Conservation (phyloP, 768 basidiomycete genomes). For the Agrocybe chaxingu region DNA sequence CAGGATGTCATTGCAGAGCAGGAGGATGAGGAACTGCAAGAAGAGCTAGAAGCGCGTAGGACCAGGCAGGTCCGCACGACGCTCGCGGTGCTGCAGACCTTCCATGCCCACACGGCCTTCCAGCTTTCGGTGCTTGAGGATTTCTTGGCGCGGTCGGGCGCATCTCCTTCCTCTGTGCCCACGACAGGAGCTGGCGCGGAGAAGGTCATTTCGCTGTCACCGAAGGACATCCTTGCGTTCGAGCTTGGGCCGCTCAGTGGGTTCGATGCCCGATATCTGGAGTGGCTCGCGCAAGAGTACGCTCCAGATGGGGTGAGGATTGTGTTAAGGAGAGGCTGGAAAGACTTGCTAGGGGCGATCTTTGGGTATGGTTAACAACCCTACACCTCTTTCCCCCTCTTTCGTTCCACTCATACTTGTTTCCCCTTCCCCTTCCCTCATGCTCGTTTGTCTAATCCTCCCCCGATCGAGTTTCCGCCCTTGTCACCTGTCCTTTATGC, state of each 20-base stretch:
- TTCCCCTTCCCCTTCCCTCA: background rate
- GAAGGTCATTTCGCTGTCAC: conserved; percentile 42
- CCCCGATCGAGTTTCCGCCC: background rate
- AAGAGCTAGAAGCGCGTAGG: too few species aligned
- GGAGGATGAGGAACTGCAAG: too few species aligned
- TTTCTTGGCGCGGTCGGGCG: conserved; percentile 9
- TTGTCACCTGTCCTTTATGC: too few species aligned
- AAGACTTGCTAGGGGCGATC: conserved; percentile 42
- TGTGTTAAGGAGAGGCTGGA: conserved; percentile 47
- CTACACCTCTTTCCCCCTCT: background rate
- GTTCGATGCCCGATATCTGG: conserved; percentile 69
- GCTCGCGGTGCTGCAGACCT: conserved; percentile 60
- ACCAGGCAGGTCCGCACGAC: conserved; percentile 36
- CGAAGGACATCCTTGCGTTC: conserved; percentile 63
- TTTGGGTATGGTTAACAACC: conserved; percentile 37
- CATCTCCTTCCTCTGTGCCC: background rate
- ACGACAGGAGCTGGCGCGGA: conserved; percentile 7
- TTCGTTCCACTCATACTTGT: background rate
- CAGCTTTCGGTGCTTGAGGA: conserved; percentile 45
- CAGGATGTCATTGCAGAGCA: too few species aligned
- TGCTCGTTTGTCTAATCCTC: background rate
- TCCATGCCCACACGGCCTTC: conserved; percentile 63
- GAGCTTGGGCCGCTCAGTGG: conserved; percentile 74
- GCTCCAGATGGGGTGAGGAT: conserved; percentile 42
- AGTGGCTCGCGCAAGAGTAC: conserved; percentile 74